Base-by-base conservation (phyloP, 78 protist genomes). In the Chrysochromulina tobinii region DNA sequence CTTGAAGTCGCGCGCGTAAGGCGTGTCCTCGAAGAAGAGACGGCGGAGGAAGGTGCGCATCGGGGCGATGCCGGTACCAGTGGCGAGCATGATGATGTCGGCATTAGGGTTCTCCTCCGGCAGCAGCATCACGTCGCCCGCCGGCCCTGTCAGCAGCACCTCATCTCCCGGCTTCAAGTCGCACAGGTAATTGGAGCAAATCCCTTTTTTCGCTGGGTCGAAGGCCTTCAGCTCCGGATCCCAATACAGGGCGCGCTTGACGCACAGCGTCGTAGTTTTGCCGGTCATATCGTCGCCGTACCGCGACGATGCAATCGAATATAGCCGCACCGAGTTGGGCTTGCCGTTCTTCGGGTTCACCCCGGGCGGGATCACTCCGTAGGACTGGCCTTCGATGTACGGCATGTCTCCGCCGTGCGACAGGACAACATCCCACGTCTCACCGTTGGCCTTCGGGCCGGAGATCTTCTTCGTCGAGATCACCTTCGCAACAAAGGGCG, bases 151-250 rank as follows among this genome's bases (percentile, higher is more conserved):
- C 59, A 90, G 79, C 87, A 20, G 61, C 48, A 90, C 59, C 57
- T 90, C 89, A 20, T 61, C 77, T 2, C 93, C 93, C 17, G 89
- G 89, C 89, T 48, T 64, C 38, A 83, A 0, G 88, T 90, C 93
- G 89, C 93, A 90, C 25, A 90, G 89, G 89, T 66, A 90, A 89
- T 90, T 90, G 83, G 93, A 90, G 93, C 93, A 90, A 51, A 90
- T 89, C n/a, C 93, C 93, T 89, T 90, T 90, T 83, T 88, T 88
- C n/a, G 93, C 88, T 61, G 88, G 88, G 88, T 90, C 93, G 51
- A 81, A 88, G 14, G 61, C 79, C 83, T 75, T 38, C 58, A 75
- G 83, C 93, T 90, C 93, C 23, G 93, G 93, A 81, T 58, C 25
- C 81, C 88, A 81, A 89, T 81, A 90, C 61, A 79, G 61, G 61